Percentiles rank a stretch among this genome's conserved stretches.
Conservation (phyloP, 2,329 filamentous ascomycete species). For the Botrytis medusae region DNA sequence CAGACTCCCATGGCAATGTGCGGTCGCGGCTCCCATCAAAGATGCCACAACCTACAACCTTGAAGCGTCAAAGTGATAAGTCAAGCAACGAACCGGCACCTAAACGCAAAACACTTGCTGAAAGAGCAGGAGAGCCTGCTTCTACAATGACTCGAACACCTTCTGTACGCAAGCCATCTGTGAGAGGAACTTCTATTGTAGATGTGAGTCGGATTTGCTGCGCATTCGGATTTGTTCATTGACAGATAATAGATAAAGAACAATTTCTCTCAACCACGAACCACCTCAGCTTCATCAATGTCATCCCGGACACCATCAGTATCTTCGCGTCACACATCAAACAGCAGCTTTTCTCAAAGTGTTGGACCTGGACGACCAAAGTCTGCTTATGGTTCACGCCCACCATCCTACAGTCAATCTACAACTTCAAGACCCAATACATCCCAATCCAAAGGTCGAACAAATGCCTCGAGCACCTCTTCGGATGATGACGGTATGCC, state of each 20-base stretch:
- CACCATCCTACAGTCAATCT: conserved; percentile 50
- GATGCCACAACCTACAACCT: conserved; percentile 43
- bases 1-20: conserved; percentile 60
- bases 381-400: conserved; percentile 43
- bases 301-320: conserved; percentile 44
- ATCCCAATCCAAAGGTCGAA: conserved; percentile 42
- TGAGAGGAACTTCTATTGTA: conserved; percentile 35
- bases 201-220: conserved; percentile 28
- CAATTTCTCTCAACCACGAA: conserved; percentile 24
- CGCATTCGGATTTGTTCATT: background rate
- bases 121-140: conserved; percentile 54
- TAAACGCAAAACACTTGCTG: conserved; percentile 60
- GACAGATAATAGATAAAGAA: conserved; percentile 13
- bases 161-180: conserved; percentile 44
- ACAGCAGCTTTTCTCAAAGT: conserved; percentile 56
- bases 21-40: conserved; percentile 48
- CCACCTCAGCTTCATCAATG: conserved; percentile 41
- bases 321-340: conserved; percentile 46
- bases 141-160: conserved; percentile 43
- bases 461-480: conserved; percentile 44
- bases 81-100: conserved; percentile 50
- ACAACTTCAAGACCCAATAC: conserved; percentile 48
- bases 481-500: conserved; percentile 38
- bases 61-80: conserved; percentile 50
- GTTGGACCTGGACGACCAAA: conserved; percentile 55